A percentile compares a stretch with the other conserved stretches of the same genome.
Evolutionary conservation across 176 grass and related monocot genomes (phyloP).

Genomic region (Avena atlantica): DNA sequence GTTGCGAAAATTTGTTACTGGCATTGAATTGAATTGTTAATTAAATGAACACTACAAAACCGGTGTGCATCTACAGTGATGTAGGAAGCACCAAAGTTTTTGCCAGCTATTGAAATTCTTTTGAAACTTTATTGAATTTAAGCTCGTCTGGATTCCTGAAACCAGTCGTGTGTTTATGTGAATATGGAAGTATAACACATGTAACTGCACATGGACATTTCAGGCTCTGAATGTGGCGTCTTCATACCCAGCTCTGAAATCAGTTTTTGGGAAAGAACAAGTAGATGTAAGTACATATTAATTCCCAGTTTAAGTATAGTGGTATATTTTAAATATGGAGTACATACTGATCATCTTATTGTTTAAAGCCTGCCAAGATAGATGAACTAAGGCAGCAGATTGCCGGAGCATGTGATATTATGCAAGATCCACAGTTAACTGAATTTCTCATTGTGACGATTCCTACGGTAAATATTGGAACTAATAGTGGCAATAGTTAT

Average conservation of each 20-base stretch:
- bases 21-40: constrained; percentile 9
- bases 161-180: neutral
- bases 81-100: neutral
- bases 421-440: constrained; percentile 28
- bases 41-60: neutral
- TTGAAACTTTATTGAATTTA: constrained; percentile 18
- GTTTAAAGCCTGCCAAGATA: constrained; percentile 6
- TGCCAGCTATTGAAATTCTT: constrained; percentile 20
- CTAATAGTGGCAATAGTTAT: neutral
- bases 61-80: neutral
- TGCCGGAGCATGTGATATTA: constrained; percentile 26
- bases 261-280: too few species aligned
- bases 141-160: constrained; percentile 5
- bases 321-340: neutral
- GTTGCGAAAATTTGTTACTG: constrained; percentile 9
- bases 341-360: constrained; percentile 27
- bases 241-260: constrained; percentile 10
- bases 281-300: constrained; percentile 44
- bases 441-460: constrained; percentile 48
- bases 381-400: neutral
- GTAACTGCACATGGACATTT: constrained; percentile 38
- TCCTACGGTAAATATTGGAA: constrained; percentile 38
- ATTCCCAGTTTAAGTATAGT: constrained; percentile 7
- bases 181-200: constrained; percentile 15
- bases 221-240: constrained; percentile 29